Evolutionary conservation across 2,329 filamentous ascomycete species (phyloP).

Genomic region (Talaromyces sp.): DNA sequence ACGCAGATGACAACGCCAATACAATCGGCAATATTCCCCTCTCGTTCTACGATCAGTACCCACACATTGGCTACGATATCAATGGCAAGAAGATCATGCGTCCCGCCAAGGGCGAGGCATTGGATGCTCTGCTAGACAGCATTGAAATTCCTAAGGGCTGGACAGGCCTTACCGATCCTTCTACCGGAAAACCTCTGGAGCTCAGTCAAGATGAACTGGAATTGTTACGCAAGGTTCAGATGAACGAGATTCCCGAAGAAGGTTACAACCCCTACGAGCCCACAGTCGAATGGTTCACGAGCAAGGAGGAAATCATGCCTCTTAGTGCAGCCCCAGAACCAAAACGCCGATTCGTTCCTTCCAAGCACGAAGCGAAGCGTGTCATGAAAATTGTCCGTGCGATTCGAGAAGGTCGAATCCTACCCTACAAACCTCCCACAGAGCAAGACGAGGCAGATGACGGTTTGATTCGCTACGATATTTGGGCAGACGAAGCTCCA

Average conservation of each 20-base stretch:
- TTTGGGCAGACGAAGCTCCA: conserved; percentile 90
- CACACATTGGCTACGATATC: conserved; percentile 97
- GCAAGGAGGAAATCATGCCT: conserved; percentile 88
- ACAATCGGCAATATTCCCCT: conserved; percentile 94
- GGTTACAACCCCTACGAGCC: conserved; percentile 93
- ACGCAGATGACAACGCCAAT: conserved; percentile 73
- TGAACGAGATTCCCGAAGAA: conserved; percentile 81
- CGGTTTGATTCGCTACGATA: conserved; percentile 72
- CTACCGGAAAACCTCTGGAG: conserved; percentile 87
- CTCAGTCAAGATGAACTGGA: conserved; percentile 84
- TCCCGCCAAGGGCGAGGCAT: conserved; percentile 85
- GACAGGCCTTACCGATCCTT: conserved; percentile 91
- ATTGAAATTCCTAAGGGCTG: conserved; percentile 96
- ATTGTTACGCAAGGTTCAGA: conserved; percentile 79
- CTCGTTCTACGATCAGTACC: conserved; percentile 94
- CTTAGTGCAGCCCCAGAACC: conserved; percentile 91
- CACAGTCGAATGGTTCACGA: conserved; percentile 90
- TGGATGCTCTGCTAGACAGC: conserved; percentile 90
- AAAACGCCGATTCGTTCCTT: conserved; percentile 91
- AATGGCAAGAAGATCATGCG: conserved; percentile 98
- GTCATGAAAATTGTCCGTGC: conserved; percentile 97
- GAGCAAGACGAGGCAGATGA: conserved; percentile 67
- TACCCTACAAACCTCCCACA: conserved; percentile 77
- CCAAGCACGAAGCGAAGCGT: conserved; percentile 93
- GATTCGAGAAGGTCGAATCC: conserved; percentile 87